Base-by-base conservation (phyloP, 768 basidiomycete species). In the Hericium erinaceus region DNA sequence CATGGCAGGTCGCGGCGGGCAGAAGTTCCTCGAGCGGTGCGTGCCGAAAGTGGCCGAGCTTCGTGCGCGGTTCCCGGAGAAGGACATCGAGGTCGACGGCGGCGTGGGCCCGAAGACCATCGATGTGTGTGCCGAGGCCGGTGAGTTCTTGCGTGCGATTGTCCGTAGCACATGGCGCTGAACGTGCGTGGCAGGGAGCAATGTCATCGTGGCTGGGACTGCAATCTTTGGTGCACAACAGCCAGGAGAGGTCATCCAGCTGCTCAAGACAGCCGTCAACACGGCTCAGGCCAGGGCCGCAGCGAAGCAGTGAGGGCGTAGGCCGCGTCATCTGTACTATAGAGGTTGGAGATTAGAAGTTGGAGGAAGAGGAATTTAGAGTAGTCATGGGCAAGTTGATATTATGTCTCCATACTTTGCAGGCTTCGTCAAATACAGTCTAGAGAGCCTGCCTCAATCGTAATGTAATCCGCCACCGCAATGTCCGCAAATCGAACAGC, bases 21-120 rank as follows among this genome's bases (percentile, higher is more conserved):
- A 99, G 70, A 98, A 95, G 71, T 98, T 99, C 72, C 74, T 98
- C 64, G 87, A 92, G 9, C 81, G 89, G 64, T 98, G 95, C 68
- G 83, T 98, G 26, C 85, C 89, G 62, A 98, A 99, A 74, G 93
- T 98, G 15, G 74, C 86, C 22, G 92, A 97, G 68, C 83, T 98
- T 57, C 87, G 97, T 15, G 76, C 78, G 39, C 83, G 94, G 26
- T 98, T 97, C 75, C 95, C 95, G 5, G 76, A 87, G 57, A 97
- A 91, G 71, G 92, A 98, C 67, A 98, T 99, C 59, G 92, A 99
- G 72, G 97, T 99, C 53, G 97, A 99, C 69, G 97, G 97, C 37
- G 97, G 97, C 40, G 89, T 99, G n/a, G 89, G 93, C 6, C 89
- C 90, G 4, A 87, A 87, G 63, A 98, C 93, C 2, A 80, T 97